Conservation (phyloP, 1,139 yeast species). For the Hyphopichia burtonii region DNA sequence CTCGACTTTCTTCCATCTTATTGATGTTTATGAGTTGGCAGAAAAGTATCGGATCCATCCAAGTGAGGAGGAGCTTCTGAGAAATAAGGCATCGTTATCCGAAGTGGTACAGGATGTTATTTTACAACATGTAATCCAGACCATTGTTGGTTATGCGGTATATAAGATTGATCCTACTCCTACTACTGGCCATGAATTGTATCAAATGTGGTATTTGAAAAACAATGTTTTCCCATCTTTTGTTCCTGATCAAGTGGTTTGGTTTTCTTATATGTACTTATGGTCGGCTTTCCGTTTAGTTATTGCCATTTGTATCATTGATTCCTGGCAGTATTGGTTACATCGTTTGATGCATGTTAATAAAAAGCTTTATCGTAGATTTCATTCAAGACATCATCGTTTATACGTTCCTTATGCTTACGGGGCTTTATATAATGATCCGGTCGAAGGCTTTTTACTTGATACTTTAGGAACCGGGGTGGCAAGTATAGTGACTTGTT, state of each 20-base stretch:
- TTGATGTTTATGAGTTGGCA: slow-evolving; percentile 73
- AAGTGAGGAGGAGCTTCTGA: slow-evolving; percentile 71
- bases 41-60: slow-evolving; percentile 89
- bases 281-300: slow-evolving; percentile 55
- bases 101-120: slow-evolving; percentile 82
- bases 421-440: slow-evolving; percentile 94
- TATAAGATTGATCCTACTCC: slow-evolving; percentile 60
- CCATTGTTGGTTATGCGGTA: slow-evolving; percentile 60
- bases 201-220: slow-evolving; percentile 65
- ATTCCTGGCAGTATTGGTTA: slow-evolving; percentile 91
- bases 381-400: slow-evolving; percentile 93
- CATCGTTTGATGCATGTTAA: slow-evolving; percentile 88
- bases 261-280: slow-evolving; percentile 57
- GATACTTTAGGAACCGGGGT: slow-evolving; percentile 93
- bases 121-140: slow-evolving; percentile 80
- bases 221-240: slow-evolving; percentile 33
- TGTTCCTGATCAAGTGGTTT: slow-evolving; percentile 46
- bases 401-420: slow-evolving; percentile 94
- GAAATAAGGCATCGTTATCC: slow-evolving; percentile 69
- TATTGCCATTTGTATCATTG: slow-evolving; percentile 72
- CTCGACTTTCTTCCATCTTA: slow-evolving; percentile 68
- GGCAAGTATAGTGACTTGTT: slow-evolving; percentile 60
- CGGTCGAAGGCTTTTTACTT: slow-evolving; percentile 86
- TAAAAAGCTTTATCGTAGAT: slow-evolving; percentile 68
- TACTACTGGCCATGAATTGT: slow-evolving; percentile 70